Percentiles rank a stretch among this genome's conserved stretches.
Evolutionary conservation across 2,329 filamentous ascomycete species (phyloP).

Genomic region (Fusarium tanahbumbuense): DNA sequence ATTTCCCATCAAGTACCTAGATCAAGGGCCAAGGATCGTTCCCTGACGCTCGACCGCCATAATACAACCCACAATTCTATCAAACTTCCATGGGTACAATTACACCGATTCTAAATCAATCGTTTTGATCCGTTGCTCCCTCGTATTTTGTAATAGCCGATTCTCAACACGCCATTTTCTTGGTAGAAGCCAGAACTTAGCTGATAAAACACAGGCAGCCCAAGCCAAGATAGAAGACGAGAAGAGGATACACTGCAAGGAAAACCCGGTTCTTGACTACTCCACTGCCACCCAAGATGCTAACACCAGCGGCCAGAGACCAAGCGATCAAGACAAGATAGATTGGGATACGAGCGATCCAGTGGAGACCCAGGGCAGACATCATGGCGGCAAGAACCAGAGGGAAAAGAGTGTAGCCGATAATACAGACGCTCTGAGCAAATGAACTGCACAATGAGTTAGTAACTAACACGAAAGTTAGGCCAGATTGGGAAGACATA

Average conservation of each 20-base stretch:
- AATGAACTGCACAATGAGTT: constrained; percentile 76
- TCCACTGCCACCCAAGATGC: constrained; percentile 93
- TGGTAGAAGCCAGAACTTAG: constrained; percentile 55
- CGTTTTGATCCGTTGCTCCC: constrained; percentile 7
- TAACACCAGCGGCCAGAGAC: constrained; percentile 95
- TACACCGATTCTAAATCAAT: constrained; percentile 32
- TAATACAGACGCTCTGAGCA: constrained; percentile 96
- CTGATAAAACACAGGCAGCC: constrained; percentile 98
- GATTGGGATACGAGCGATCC: constrained; percentile 86
- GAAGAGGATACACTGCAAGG: constrained; percentile 92
- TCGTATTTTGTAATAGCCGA: background rate
- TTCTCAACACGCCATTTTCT: background rate
- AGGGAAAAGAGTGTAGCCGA: constrained; percentile 97
- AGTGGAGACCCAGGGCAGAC: constrained; percentile 82
- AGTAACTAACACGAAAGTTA: constrained; percentile 22
- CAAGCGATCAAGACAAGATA: constrained; percentile 90
- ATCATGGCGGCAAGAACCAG: constrained; percentile 92
- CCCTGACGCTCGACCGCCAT: constrained; percentile 8
- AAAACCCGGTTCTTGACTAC: constrained; percentile 95
- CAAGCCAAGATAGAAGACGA: constrained; percentile 93
- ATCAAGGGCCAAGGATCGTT: constrained; percentile 1
- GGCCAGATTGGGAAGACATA: constrained; percentile 61
- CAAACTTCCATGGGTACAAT: constrained; percentile 28
- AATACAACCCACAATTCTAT: constrained; percentile 23
- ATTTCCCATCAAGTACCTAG: constrained; percentile 5